Evolutionary conservation across 345 rosid genomes (phyloP), one percentile per base, ranked within the genome.

Genomic region (Carallia pectinifolia): DNA sequence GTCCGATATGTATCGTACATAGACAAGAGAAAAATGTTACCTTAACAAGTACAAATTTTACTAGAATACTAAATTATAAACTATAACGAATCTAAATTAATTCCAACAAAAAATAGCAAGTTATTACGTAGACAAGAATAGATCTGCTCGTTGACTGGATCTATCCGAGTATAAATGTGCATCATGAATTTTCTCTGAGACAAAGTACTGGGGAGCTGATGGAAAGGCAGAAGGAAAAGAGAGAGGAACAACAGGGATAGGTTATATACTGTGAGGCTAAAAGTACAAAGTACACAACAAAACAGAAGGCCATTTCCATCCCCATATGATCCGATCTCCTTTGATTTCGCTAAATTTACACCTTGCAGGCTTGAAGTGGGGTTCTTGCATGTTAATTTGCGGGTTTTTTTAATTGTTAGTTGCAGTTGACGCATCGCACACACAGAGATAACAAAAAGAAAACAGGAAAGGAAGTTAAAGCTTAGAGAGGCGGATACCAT

Each of bases 131-230:
- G 53, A 65, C 8, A 61, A 75, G 64, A 62, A 61, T n/a, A 74
- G 62, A 76, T 76, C 77, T 62, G 44, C 61, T 52, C 67, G 59
- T 56, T 38, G 81, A 70, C 50, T 23, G 66, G 75, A 33, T 61
- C 65, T 73, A 68, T 74, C 69, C 50, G 50, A 60, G 63, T 12
- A 73, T 81, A 68, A 69, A 69, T 75, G 76, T 39, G 61, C 65
- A 65, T 74, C 79, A 74, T 66, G 79, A 77, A 78, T 70, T 78
- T 61, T 64, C 18, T n/a, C 18, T 2, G 13, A 23, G 23, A 23
- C 47, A 10, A 2, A 23, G 33, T 62, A 56, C 53, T 27, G 52
- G 34, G 34, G 44, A 54, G 68, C 34, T 33, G 62, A 58, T 52
- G 61, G 65, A 31, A 33, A 23, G 23, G 23, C 23, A 23, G 23